Conservation (phyloP, 1,284 basidiomycete species). For the Stygiomarasmius scandens region DNA sequence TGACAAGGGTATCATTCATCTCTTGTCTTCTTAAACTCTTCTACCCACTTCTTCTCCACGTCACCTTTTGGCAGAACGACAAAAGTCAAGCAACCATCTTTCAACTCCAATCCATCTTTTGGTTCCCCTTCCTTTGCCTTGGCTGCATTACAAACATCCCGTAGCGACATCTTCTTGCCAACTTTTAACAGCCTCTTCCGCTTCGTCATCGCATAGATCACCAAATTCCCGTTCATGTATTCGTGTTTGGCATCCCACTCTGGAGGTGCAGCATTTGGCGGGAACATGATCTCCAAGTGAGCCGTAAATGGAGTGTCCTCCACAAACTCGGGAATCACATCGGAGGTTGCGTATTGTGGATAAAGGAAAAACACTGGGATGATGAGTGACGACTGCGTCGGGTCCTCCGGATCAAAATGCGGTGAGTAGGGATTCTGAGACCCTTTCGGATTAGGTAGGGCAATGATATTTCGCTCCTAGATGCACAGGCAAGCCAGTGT, state of each 20-base stretch:
- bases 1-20: constrained; percentile 18
- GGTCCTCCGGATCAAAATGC: constrained; percentile 64
- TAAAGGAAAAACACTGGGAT: constrained; percentile 93
- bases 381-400: constrained; percentile 62
- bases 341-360: constrained; percentile 86
- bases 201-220: constrained; percentile 84
- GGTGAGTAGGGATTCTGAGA: constrained; percentile 58
- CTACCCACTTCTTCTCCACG: constrained; percentile 86
- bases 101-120: constrained; percentile 82
- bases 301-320: constrained; percentile 84
- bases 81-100: constrained; percentile 86
- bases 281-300: constrained; percentile 86
- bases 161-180: constrained; percentile 85
- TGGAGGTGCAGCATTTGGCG: constrained; percentile 59
- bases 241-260: constrained; percentile 81
- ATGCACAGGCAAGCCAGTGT: constrained; percentile 16
- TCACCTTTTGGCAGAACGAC: constrained; percentile 83
- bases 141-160: constrained; percentile 72
- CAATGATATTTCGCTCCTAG: constrained; percentile 73
- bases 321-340: constrained; percentile 85
- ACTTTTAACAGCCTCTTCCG: constrained; percentile 82
- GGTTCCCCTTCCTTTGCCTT: constrained; percentile 61
- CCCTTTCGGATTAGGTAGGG: constrained; percentile 59
- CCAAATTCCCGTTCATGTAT: constrained; percentile 70
- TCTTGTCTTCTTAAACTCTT: constrained; percentile 78